Conservation (phyloP, 495 filamentous ascomycete species). For the Neurospora sp. region DNA sequence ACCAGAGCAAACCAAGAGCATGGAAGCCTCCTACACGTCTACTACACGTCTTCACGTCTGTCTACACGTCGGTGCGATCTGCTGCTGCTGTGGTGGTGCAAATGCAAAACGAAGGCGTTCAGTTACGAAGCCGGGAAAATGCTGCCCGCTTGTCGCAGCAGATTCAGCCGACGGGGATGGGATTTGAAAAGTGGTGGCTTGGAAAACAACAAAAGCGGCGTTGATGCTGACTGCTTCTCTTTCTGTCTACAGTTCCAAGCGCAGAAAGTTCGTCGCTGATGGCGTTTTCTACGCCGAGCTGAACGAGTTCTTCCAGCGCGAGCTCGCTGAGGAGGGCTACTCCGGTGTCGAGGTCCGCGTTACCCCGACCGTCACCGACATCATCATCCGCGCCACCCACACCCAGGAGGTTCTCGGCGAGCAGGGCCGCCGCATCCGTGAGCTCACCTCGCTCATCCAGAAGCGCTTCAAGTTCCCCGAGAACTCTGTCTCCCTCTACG, state of each 20-base stretch:
- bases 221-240: constrained; percentile 12
- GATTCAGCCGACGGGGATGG: background rate
- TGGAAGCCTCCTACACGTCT: background rate
- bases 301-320: constrained; percentile 99
- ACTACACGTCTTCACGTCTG: background rate
- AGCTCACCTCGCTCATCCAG: constrained; percentile 99
- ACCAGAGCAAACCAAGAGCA: background rate
- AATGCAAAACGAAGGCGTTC: background rate
- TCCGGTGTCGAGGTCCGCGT: constrained; percentile 99
- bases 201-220: background rate
- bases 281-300: constrained; percentile 99
- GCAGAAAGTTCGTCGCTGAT: constrained; percentile 99
- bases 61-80: background rate
- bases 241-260: constrained; percentile 64
- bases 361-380: constrained; percentile 98
- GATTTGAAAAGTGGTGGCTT: background rate
- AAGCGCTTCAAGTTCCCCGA: constrained; percentile 99
- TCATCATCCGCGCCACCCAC: constrained; percentile 99
- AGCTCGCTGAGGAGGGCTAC: constrained; percentile 99
- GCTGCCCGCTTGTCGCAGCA: background rate
- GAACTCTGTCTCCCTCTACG: constrained; percentile 98
- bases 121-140: background rate
- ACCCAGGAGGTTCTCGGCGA: constrained; percentile 99
- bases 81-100: background rate
- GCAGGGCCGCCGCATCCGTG: constrained; percentile 98